Percentiles rank a stretch among this genome's conserved stretches.
Conservation (phyloP, 495 filamentous ascomycete genomes). For the Pseudotulostoma volvatum region DNA sequence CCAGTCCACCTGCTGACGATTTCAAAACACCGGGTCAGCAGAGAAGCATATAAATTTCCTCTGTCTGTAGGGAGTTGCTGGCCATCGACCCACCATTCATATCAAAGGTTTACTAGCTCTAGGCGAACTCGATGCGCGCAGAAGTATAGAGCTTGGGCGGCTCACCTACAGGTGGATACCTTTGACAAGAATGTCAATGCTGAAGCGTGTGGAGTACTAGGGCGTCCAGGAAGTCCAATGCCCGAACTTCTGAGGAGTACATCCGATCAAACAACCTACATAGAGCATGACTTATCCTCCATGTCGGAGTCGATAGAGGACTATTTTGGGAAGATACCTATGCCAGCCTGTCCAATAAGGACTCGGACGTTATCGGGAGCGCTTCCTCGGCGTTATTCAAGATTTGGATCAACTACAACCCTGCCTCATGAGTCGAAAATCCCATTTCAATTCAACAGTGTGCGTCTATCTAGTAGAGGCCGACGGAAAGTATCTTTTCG, state of each 20-base stretch:
- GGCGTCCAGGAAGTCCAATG: slow-evolving; percentile 24
- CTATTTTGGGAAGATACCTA: too few relatives aligned
- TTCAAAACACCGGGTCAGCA: not conserved
- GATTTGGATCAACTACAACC: not conserved
- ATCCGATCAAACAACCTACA: not conserved
- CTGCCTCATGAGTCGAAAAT: not conserved
- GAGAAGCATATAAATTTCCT: not conserved
- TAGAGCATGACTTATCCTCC: too few relatives aligned
- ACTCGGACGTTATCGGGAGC: too few relatives aligned
- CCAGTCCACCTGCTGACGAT: not conserved
- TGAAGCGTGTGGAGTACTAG: slow-evolving; percentile 14
- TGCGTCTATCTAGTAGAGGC: not conserved
- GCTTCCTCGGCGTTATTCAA: too few relatives aligned
- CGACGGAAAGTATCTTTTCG: not conserved
- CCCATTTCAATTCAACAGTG: not conserved
- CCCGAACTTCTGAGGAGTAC: slow-evolving; percentile 14
- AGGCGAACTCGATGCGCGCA: slow-evolving; percentile 2
- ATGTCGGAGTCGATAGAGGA: too few relatives aligned
- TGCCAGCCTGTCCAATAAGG: too few relatives aligned
- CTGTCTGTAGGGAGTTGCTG: not conserved
- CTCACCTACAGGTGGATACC: slow-evolving; percentile 20
- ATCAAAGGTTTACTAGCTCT: not conserved
- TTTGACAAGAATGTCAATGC: slow-evolving; percentile 1
- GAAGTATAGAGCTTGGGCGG: slow-evolving; percentile 23
- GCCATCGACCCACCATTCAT: not conserved